Conservation (phyloP, 768 basidiomycete species). For the Panaeolus cyanescens region DNA sequence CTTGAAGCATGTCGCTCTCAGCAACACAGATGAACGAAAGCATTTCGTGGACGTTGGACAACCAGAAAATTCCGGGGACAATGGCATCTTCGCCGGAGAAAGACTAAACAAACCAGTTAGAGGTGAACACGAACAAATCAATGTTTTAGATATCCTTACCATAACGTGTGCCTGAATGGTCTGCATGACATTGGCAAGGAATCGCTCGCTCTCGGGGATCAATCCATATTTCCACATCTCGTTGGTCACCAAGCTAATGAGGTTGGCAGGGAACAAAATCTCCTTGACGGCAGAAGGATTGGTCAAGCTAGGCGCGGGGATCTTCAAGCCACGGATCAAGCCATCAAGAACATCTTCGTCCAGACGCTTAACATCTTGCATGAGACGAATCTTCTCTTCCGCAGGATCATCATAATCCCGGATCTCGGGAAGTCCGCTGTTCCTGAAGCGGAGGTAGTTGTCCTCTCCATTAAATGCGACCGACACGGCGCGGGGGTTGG, state of each 20-base stretch:
- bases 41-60: constrained; percentile 99
- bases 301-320: constrained; percentile 85
- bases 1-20: constrained; percentile 98
- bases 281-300: constrained; percentile 96
- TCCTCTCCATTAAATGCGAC: constrained; percentile 88
- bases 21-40: constrained; percentile 98
- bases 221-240: constrained; percentile 99
- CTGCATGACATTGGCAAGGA: constrained; percentile 99
- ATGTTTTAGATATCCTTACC: constrained; percentile 54
- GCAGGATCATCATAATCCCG: constrained; percentile 83
- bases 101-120: constrained; percentile 47
- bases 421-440: constrained; percentile 70
- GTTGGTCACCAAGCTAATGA: constrained; percentile 97
- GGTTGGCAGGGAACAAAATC: constrained; percentile 97
- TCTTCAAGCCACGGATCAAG: constrained; percentile 88
- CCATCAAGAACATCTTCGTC: constrained; percentile 95
- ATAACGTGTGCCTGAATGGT: constrained; percentile 96
- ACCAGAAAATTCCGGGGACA: constrained; percentile 96
- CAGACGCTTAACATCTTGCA: constrained; percentile 87
- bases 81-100: constrained; percentile 95
- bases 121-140: background rate
- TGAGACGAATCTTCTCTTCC: constrained; percentile 92
- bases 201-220: constrained; percentile 94
- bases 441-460: constrained; percentile 63
- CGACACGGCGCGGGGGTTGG: constrained; percentile 83